These are phyloP conservation scores for Nadsonia starkeyi-henricii DNA, from an alignment of 1,139 yeast species.

Conservation along the genomic window DNA sequence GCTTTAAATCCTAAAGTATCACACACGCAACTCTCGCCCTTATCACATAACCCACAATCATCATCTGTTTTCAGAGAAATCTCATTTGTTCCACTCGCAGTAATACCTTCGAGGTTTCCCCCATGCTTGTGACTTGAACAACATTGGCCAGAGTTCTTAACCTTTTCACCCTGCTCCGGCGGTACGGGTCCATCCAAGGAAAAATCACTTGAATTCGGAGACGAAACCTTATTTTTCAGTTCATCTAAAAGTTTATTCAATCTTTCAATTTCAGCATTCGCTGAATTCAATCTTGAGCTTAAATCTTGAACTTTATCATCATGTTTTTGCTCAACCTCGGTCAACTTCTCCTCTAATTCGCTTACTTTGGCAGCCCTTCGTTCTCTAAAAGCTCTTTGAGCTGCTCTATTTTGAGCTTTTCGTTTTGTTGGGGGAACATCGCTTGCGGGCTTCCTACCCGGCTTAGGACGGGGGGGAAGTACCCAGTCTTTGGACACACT, in stretches of 20 bases:
- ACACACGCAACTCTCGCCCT: slow-evolving; percentile 21
- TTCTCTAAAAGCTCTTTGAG: slow-evolving; percentile 85
- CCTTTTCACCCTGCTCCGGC: neutral
- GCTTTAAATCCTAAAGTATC: slow-evolving; percentile 18
- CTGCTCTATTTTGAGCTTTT: slow-evolving; percentile 90
- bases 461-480: slow-evolving; percentile 80
- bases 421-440: slow-evolving; percentile 42
- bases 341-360: slow-evolving; percentile 39
- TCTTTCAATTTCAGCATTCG: slow-evolving; percentile 15
- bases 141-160: neutral
- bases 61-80: neutral
- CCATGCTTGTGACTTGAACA: neutral
- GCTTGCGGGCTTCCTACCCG: slow-evolving; percentile 75
- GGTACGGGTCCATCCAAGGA: neutral
- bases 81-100: too few species aligned
- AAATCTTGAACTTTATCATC: slow-evolving; percentile 20
- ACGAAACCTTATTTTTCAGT: slow-evolving; percentile 11
- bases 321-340: slow-evolving; percentile 49
- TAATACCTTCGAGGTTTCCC: neutral
- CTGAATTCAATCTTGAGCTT: slow-evolving; percentile 33
- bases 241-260: slow-evolving; percentile 11
- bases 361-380: slow-evolving; percentile 51
- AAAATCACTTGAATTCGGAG: neutral
- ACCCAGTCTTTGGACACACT: slow-evolving; percentile 71
- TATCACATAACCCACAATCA: slow-evolving; percentile 21